These are phyloP conservation scores for Cytospora piceae DNA, from an alignment of 2,329 filamentous ascomycete genomes.

Conservation along the genomic window DNA sequence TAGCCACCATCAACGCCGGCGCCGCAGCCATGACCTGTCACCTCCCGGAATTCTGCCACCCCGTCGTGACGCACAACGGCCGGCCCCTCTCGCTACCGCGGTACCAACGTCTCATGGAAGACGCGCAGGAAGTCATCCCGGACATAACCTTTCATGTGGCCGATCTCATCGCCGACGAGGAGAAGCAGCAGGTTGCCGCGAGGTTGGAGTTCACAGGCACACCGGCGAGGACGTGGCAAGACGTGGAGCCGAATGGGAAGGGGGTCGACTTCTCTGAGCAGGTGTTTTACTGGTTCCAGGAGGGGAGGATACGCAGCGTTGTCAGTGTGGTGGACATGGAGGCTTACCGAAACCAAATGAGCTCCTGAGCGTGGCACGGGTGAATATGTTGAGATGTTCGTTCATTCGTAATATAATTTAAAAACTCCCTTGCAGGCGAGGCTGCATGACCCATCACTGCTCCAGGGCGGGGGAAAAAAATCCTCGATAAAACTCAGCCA, in stretches of 20 bases:
- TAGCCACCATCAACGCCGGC: constrained; percentile 40
- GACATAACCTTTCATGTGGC: constrained; percentile 37
- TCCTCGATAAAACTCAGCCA: not conserved
- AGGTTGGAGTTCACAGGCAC: constrained; percentile 39
- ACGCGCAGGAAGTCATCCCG: constrained; percentile 36
- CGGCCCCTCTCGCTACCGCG: constrained; percentile 32
- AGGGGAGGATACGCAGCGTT: constrained; percentile 40
- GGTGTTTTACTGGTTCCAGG: constrained; percentile 41
- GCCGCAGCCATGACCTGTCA: constrained; percentile 33
- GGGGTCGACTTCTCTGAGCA: constrained; percentile 40
- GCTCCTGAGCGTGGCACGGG: not conserved
- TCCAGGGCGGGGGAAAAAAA: not conserved
- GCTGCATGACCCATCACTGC: not conserved
- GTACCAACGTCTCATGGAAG: constrained; percentile 39
- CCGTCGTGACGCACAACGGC: constrained; percentile 39
- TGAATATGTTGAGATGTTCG: not conserved
- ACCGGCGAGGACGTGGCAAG: constrained; percentile 36
- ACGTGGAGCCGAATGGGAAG: constrained; percentile 36
- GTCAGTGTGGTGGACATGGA: constrained; percentile 42
- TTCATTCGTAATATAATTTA: constrained; percentile 7
- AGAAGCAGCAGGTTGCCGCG: constrained; percentile 39
- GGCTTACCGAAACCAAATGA: constrained; percentile 34
- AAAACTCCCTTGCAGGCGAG: not conserved
- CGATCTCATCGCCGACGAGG: constrained; percentile 39
- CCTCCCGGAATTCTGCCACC: constrained; percentile 37